Percentiles rank a stretch among this genome's conserved stretches.
Conservation (phyloP, 176 grass and related monocot genomes). For the Cymbopogon citratus region DNA sequence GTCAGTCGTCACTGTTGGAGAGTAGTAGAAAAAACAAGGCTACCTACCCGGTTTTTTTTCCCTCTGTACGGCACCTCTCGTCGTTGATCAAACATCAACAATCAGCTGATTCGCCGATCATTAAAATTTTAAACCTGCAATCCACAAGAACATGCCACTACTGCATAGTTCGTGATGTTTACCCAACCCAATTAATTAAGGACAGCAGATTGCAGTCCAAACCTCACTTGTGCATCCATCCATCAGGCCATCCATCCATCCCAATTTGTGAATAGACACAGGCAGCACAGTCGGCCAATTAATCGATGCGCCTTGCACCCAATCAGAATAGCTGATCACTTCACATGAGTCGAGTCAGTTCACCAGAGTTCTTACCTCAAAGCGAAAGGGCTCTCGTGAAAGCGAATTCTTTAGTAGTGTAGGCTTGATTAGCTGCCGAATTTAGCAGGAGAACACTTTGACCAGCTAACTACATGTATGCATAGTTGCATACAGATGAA, state of each 20-base stretch:
- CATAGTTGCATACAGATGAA: not conserved
- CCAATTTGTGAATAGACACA: not conserved
- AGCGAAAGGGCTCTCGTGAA: not conserved
- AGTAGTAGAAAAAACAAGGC: not conserved
- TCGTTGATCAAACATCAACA: conserved; percentile 12
- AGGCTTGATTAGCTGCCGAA: not conserved
- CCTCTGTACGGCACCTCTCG: not conserved
- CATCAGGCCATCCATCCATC: conserved; percentile 3
- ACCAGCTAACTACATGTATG: not conserved
- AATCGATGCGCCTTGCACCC: not conserved
- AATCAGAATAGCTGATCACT: not conserved
- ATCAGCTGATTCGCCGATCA: not conserved
- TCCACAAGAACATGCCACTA: not conserved
- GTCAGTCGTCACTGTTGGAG: not conserved
- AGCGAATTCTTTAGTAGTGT: not conserved
- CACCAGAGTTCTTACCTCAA: not conserved
- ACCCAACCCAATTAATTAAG: not conserved
- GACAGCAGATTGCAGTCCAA: not conserved
- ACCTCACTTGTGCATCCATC: not conserved
- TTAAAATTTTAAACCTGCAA: too few species aligned
- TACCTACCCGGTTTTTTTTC: conserved; percentile 1
- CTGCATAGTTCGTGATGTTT: not conserved
- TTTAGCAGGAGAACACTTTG: conserved; percentile 24
- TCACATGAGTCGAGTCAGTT: not conserved
- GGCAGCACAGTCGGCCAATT: not conserved